These are phyloP conservation scores for Phytophthora pluvialis DNA, from an alignment of 352 stramenopile genomes.

Conservation along the genomic window DNA sequence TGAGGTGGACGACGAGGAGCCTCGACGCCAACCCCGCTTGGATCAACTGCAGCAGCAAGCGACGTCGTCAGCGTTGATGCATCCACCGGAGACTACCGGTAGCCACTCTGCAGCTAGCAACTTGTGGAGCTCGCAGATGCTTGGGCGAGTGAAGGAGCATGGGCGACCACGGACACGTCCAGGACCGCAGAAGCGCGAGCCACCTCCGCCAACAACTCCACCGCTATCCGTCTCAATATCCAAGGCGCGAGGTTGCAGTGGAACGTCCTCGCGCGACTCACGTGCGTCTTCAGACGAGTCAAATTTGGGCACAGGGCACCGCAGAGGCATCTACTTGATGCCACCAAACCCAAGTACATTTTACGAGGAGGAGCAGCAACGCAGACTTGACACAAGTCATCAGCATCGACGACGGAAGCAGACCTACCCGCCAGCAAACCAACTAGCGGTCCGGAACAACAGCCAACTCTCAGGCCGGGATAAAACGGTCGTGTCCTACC, in stretches of 20 bases:
- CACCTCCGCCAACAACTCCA: neutral
- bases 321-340: slow-evolving; percentile 13
- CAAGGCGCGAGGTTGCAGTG: slow-evolving; percentile 8
- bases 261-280: slow-evolving; percentile 13
- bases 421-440: neutral
- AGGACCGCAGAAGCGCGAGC: too few species aligned
- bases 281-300: slow-evolving; percentile 21
- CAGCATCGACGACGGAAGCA: slow-evolving; percentile 9
- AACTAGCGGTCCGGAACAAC: slow-evolving; percentile 8
- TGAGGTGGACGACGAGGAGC: neutral
- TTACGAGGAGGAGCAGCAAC: slow-evolving; percentile 16
- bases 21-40: neutral
- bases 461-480: slow-evolving; percentile 1
- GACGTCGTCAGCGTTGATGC: neutral
- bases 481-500: neutral
- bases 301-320: neutral
- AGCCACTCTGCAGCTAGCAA: too few species aligned
- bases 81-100: neutral
- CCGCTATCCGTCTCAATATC: slow-evolving; percentile 1
- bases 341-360: slow-evolving; percentile 13
- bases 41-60: neutral
- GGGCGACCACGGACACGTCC: too few species aligned
- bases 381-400: neutral
- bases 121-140: too few species aligned
- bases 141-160: too few species aligned